A percentile compares a stretch with the other conserved stretches of the same genome.
Conservation (phyloP, 1,284 basidiomycete species). For the Grifola frondosa region DNA sequence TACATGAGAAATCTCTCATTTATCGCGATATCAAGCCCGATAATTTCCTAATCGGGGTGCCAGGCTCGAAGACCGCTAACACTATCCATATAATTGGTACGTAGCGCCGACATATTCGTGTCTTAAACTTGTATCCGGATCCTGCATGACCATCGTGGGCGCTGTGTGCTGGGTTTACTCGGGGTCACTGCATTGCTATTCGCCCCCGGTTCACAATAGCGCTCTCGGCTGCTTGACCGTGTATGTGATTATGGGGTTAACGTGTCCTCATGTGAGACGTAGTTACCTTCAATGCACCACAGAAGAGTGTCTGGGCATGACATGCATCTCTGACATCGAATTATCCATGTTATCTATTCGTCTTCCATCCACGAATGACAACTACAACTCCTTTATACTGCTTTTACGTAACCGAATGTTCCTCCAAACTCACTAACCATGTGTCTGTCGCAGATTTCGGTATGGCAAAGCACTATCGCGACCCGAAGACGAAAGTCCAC, state of each 20-base stretch:
- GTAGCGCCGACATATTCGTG: slow-evolving; percentile 23
- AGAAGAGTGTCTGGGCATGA: no score
- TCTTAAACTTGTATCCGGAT: neutral
- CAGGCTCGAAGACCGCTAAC: slow-evolving; percentile 90
- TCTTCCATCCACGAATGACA: no score
- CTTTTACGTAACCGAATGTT: neutral
- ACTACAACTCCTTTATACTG: no score
- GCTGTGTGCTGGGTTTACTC: no score
- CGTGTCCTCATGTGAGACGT: no score
- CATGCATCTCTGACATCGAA: no score
- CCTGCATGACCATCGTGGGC: neutral
- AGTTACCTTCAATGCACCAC: no score
- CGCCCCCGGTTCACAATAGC: no score
- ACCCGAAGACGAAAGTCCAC: slow-evolving; percentile 96
- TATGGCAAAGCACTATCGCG: slow-evolving; percentile 98
- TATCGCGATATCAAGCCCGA: slow-evolving; percentile 99
- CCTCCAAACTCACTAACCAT: slow-evolving; percentile 7
- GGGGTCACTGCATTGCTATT: no score
- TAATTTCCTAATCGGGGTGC: slow-evolving; percentile 96
- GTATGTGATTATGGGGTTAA: no score
- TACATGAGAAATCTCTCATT: slow-evolving; percentile 98
- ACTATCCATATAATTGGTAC: slow-evolving; percentile 88
- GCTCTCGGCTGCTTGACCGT: no score
- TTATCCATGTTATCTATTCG: no score
- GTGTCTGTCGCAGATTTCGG: slow-evolving; percentile 77